Evolutionary conservation across 1,284 basidiomycete genomes (phyloP).

Genomic region (Ustilago vetiveriae): DNA sequence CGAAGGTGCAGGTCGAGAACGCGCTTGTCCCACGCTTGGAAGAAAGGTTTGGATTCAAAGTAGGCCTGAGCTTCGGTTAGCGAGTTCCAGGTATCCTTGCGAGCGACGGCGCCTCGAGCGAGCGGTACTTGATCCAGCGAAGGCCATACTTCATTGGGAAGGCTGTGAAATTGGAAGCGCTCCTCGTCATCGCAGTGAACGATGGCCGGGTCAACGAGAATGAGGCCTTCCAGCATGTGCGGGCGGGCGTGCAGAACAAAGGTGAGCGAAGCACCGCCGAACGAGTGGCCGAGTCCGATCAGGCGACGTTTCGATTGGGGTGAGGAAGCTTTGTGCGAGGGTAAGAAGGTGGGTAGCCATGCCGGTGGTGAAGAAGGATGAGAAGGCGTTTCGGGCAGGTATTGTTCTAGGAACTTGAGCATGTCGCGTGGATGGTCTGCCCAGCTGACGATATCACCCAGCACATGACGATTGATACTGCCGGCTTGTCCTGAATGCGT

Average conservation of each 20-base stretch:
- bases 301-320: conserved; percentile 65
- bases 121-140: conserved; percentile 50
- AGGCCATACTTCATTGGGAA: conserved; percentile 13
- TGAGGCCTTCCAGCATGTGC: conserved; percentile 76
- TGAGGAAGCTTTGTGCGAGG: conserved; percentile 21
- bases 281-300: conserved; percentile 81
- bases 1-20: conserved; percentile 77
- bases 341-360: conserved; percentile 47
- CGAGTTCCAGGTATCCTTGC: conserved; percentile 75
- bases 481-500: conserved; percentile 80
- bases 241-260: conserved; percentile 76
- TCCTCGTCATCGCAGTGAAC: conserved; percentile 61
- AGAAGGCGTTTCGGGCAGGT: conserved; percentile 69
- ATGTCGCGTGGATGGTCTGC: conserved; percentile 77
- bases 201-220: conserved; percentile 84
- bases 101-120: conserved; percentile 71
- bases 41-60: conserved; percentile 76
- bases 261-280: conserved; percentile 66
- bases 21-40: conserved; percentile 76
- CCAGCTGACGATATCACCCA: conserved; percentile 76
- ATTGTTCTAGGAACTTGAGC: conserved; percentile 75
- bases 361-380: conserved; percentile 7
- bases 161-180: conserved; percentile 10
- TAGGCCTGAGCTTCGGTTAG: conserved; percentile 35
- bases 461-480: conserved; percentile 73